phyloP scores from a whole-genome alignment of 345 rosid species.

The Populus ilicifolia region DNA sequence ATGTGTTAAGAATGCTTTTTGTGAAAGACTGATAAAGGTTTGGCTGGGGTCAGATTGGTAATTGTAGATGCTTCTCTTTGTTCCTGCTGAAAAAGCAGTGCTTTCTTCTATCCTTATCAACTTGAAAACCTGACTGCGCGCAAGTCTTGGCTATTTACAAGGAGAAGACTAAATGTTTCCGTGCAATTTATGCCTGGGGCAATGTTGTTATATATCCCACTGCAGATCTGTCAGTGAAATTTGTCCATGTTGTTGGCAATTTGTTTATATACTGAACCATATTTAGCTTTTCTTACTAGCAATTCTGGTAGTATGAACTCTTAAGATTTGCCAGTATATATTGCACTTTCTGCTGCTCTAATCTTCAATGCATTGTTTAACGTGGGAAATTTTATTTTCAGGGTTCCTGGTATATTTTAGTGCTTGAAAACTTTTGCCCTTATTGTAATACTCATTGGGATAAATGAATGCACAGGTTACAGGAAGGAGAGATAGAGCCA shows the following conservation, averaged over 20 bases:
- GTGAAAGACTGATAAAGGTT: background rate
- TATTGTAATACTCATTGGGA: background rate
- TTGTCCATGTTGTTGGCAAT: background rate
- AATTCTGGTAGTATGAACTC: background rate
- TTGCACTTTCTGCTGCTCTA: background rate
- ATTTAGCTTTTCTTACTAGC: background rate
- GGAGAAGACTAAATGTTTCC: background rate
- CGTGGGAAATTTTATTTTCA: background rate
- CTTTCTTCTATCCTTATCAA: background rate
- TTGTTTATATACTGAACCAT: background rate
- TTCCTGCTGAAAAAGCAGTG: background rate
- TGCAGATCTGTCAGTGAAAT: background rate
- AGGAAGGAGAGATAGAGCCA: slow-evolving; percentile 98
- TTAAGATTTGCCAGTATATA: background rate
- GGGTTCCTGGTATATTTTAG: background rate
- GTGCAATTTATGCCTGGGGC: background rate
- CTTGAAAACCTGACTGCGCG: background rate
- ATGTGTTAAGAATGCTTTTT: background rate
- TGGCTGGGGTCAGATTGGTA: background rate
- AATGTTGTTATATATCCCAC: background rate
- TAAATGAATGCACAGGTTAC: slow-evolving; percentile 57
- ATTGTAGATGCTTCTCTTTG: background rate
- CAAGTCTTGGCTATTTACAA: background rate
- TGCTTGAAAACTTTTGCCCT: background rate
- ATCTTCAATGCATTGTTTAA: background rate